Evolutionary conservation across 176 grass and related monocot species (phyloP).

Genomic region (Carex myosuroides): DNA sequence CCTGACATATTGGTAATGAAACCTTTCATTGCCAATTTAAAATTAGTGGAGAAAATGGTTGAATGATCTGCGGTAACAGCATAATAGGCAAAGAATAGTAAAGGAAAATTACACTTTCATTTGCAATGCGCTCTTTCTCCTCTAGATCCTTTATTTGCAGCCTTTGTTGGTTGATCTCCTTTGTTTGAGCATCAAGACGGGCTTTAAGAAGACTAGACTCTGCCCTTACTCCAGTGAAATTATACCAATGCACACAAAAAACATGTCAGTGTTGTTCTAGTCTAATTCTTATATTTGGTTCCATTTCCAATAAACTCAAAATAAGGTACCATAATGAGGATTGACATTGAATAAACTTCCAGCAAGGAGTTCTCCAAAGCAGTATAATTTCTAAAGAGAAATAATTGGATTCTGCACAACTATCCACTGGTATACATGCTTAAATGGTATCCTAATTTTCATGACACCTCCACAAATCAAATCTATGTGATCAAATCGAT

Average conservation of each 20-base stretch:
- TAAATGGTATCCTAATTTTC: not conserved
- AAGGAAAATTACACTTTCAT: conserved; percentile 81
- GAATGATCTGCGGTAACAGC: not conserved
- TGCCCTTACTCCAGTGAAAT: conserved; percentile 64
- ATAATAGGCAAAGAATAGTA: not conserved
- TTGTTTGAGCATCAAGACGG: conserved; percentile 79
- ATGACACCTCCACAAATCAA: not conserved
- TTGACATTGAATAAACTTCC: not conserved
- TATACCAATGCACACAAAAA: conserved; percentile 29
- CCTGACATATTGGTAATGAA: not conserved
- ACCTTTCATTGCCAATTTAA: not conserved
- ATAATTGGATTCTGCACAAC: not conserved
- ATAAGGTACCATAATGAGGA: not conserved
- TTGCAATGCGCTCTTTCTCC: conserved; percentile 80
- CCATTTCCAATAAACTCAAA: not conserved
- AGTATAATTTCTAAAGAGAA: not conserved
- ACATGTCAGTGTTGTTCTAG: conserved; percentile 25
- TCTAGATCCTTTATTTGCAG: conserved; percentile 79
- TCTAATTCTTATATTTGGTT: not conserved
- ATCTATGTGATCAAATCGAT: not conserved
- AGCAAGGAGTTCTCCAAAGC: not conserved
- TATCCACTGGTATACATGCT: not conserved
- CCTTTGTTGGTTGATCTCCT: conserved; percentile 62
- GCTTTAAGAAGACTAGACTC: conserved; percentile 84
- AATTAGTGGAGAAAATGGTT: not conserved